Conservation (phyloP, 1,284 basidiomycete species). For the Cryptococcus depauperatus region DNA sequence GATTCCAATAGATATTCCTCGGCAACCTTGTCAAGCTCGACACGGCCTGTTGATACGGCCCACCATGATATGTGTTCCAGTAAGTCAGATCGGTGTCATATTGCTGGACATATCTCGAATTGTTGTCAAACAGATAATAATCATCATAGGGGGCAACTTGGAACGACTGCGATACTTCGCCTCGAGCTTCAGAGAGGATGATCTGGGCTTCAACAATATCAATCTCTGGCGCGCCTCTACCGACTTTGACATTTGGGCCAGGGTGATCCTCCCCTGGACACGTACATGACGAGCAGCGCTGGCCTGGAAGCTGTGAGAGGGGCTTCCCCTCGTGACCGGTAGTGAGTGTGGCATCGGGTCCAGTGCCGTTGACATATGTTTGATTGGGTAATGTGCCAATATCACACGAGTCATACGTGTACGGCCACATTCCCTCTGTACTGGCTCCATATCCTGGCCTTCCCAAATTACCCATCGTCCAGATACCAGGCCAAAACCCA, state of each 20-base stretch:
- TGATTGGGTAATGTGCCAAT: conserved; percentile 43
- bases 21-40: conserved; percentile 54
- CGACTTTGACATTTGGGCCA: conserved; percentile 51
- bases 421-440: conserved; percentile 57
- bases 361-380: conserved; percentile 39
- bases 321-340: conserved; percentile 28
- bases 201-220: conserved; percentile 58
- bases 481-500: conserved; percentile 51
- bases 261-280: conserved; percentile 57
- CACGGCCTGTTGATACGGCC: conserved; percentile 66
- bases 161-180: conserved; percentile 24
- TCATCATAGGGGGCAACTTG: conserved; percentile 48
- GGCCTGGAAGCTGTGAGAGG: conserved; percentile 45
- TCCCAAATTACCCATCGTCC: conserved; percentile 48
- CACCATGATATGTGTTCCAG: conserved; percentile 67
- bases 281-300: conserved; percentile 51
- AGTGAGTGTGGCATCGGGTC: conserved; percentile 38
- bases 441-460: conserved; percentile 53
- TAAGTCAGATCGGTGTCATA: conserved; percentile 49
- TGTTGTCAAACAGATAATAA: conserved; percentile 55
- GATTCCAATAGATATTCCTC: conserved; percentile 42
- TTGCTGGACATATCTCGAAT: conserved; percentile 43
- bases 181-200: conserved; percentile 11
- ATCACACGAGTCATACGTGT: conserved; percentile 42
- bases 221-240: conserved; percentile 59